These are phyloP conservation scores for Pichia nakasei DNA, from an alignment of 805 yeast genomes.

Conservation along the genomic window DNA sequence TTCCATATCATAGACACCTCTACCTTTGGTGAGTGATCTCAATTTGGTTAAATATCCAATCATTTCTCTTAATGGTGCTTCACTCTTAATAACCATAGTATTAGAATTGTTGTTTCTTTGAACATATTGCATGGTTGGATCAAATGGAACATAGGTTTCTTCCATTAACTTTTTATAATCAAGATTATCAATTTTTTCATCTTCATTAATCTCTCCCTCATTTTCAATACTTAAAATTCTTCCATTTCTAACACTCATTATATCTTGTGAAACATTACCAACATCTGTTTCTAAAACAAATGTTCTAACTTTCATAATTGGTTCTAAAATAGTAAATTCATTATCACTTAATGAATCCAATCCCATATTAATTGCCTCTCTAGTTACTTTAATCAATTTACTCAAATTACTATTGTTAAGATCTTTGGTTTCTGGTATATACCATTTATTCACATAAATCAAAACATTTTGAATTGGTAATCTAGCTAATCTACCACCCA, in stretches of 20 bases:
- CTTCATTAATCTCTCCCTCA: constrained; percentile 26
- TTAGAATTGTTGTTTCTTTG: constrained; percentile 19
- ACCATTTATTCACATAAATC: constrained; percentile 44
- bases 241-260: constrained; percentile 73
- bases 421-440: constrained; percentile 40
- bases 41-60: constrained; percentile 74
- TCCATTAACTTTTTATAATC: constrained; percentile 53
- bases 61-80: constrained; percentile 83
- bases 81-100: constrained; percentile 60
- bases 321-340: constrained; percentile 63
- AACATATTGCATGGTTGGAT: constrained; percentile 43
- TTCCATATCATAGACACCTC: constrained; percentile 76
- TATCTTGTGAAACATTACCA: constrained; percentile 79
- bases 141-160: constrained; percentile 64
- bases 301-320: constrained; percentile 72
- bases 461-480: constrained; percentile 53
- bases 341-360: constrained; percentile 22
- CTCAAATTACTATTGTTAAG: constrained; percentile 20
- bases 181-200: constrained; percentile 21
- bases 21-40: constrained; percentile 81
- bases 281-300: constrained; percentile 60
- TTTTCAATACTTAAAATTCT: constrained; percentile 65
- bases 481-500: constrained; percentile 56
- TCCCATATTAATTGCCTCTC: constrained; percentile 36
- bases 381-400: constrained; percentile 36